These are phyloP conservation scores for Solanum lignicaule DNA, from an alignment of 257 asterid genomes.

Conservation along the genomic window DNA sequence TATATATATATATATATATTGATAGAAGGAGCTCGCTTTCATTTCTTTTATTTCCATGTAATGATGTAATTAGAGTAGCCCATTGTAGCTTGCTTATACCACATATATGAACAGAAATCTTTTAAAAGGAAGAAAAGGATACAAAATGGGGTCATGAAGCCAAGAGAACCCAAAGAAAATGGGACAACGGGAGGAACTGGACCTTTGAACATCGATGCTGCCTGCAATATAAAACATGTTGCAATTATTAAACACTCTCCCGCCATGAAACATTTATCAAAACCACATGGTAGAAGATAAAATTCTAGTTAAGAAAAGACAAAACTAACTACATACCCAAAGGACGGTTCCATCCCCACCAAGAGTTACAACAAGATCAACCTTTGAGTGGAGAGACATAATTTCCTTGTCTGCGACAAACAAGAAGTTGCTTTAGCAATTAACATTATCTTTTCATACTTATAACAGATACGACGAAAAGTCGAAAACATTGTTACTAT, in stretches of 20 bases:
- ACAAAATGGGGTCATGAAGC: constrained; percentile 98
- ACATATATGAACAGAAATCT: neutral
- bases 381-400: constrained; percentile 68
- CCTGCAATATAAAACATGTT: constrained; percentile 42
- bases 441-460: neutral
- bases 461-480: neutral
- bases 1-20: neutral
- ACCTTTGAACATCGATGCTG: constrained; percentile 97
- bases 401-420: constrained; percentile 53
- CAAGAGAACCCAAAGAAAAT: constrained; percentile 94
- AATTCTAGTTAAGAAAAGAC: neutral
- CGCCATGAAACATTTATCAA: neutral
- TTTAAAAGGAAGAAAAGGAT: constrained; percentile 34
- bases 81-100: neutral
- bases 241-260: neutral
- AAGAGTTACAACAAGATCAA: constrained; percentile 84
- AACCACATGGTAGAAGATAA: neutral
- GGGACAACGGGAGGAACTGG: constrained; percentile 98
- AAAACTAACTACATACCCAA: constrained; percentile 53
- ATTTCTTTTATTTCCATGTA: neutral
- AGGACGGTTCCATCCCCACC: constrained; percentile 99
- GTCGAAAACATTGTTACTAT: neutral
- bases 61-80: neutral
- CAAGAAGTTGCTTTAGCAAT: neutral
- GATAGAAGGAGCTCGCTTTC: neutral